phyloP scores from a whole-genome alignment of 2,329 filamentous ascomycete species.

The Apiospora pterosperma region DNA sequence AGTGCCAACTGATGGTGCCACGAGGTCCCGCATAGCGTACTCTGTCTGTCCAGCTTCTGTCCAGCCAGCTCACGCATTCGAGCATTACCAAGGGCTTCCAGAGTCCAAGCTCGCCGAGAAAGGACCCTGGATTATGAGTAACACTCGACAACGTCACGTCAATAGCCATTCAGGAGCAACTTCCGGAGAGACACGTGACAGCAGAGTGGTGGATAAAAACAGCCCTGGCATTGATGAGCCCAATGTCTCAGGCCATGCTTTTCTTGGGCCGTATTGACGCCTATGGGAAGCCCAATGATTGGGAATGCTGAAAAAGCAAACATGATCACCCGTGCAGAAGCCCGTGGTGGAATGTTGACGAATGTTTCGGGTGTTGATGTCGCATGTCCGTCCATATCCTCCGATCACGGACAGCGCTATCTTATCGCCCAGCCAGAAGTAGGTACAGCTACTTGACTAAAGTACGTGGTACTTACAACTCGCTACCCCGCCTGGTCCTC shows the following conservation, averaged over 20 bases:
- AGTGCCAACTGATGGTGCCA: not conserved
- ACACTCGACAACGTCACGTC: not conserved
- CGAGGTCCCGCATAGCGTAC: not conserved
- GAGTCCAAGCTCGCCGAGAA: not conserved
- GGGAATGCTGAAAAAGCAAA: not conserved
- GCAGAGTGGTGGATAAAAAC: not conserved
- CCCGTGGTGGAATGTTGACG: not conserved
- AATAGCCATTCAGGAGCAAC: not conserved
- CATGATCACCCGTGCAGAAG: too few species aligned
- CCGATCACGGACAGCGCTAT: not conserved
- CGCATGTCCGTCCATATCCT: not conserved
- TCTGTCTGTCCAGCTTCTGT: not conserved
- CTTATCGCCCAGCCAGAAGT: not conserved
- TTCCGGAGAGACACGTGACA: not conserved
- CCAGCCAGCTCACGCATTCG: not conserved
- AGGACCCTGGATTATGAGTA: not conserved
- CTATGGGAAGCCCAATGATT: not conserved
- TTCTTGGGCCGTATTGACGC: not conserved
- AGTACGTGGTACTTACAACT: too few species aligned
- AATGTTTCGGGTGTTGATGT: not conserved
- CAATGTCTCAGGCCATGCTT: not conserved
- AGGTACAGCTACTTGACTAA: too few species aligned
- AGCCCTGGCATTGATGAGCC: not conserved
- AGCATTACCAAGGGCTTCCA: not conserved
- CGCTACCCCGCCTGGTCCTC: not conserved